Percentiles rank a stretch among this genome's conserved stretches.
phyloP scores from a whole-genome alignment of 768 basidiomycete species.

The Psilocybe cyanescens region DNA sequence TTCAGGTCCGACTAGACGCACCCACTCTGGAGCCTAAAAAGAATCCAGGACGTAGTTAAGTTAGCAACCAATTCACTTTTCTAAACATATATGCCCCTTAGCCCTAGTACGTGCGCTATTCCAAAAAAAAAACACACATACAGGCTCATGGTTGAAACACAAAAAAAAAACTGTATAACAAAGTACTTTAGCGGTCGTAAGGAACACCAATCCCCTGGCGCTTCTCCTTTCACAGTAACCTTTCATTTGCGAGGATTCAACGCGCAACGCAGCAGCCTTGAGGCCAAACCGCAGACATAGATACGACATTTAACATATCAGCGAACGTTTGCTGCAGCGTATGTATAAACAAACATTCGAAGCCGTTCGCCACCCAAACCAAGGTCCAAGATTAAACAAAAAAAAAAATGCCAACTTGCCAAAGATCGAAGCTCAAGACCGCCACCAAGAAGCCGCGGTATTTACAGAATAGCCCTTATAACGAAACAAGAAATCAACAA shows the following conservation, averaged over 20 bases:
- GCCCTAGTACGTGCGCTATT: neutral
- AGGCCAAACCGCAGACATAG: neutral
- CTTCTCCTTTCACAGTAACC: constrained; percentile 9
- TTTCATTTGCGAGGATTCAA: constrained; percentile 18
- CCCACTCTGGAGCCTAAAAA: neutral
- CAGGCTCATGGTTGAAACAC: neutral
- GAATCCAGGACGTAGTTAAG: neutral
- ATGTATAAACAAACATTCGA: too few species aligned
- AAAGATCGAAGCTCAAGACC: too few species aligned
- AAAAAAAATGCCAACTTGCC: too few species aligned
- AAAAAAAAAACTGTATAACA: neutral
- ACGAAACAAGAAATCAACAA: neutral
- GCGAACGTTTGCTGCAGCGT: neutral
- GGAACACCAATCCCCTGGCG: constrained; percentile 2
- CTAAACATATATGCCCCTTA: neutral
- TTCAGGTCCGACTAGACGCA: constrained; percentile 7
- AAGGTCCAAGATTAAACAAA: too few species aligned
- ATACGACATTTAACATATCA: neutral
- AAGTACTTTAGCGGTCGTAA: neutral
- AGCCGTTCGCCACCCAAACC: too few species aligned
- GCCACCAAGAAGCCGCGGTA: too few species aligned
- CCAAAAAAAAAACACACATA: too few species aligned
- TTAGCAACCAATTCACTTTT: neutral
- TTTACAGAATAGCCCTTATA: neutral
- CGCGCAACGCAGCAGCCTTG: constrained; percentile 10